Percentiles rank a stretch among this genome's conserved stretches.
Evolutionary conservation across 2,329 filamentous ascomycete genomes (phyloP).

Genomic region (Alternaria sp.): DNA sequence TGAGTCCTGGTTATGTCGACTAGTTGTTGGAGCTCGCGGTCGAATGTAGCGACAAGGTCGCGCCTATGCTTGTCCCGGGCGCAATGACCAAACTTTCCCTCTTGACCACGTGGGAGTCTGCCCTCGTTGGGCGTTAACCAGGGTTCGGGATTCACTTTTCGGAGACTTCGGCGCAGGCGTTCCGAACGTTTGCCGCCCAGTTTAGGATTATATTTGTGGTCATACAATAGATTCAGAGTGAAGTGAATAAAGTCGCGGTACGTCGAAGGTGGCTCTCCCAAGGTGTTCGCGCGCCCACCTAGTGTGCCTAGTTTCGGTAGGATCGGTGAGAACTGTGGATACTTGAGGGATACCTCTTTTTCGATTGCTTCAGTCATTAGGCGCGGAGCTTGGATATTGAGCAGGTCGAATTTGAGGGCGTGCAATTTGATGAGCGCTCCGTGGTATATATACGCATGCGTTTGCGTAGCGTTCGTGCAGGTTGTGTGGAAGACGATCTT

Average conservation of each 20-base stretch:
- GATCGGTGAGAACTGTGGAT: neutral
- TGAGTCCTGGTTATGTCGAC: neutral
- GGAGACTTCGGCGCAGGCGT: neutral
- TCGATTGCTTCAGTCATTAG: neutral
- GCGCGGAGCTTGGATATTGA: neutral
- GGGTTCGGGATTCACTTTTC: neutral
- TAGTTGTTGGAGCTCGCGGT: neutral
- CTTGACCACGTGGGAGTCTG: neutral
- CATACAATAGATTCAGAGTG: neutral
- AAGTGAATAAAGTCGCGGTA: neutral
- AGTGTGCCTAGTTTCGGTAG: rapidly evolving
- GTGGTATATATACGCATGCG: neutral
- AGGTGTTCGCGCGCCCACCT: neutral
- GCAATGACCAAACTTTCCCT: neutral
- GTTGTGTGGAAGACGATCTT: neutral
- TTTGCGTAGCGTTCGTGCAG: rapidly evolving
- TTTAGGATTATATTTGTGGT: neutral
- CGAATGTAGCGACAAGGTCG: neutral
- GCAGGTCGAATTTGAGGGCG: rapidly evolving
- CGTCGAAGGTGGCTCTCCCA: neutral
- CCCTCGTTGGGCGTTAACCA: neutral
- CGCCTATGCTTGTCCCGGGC: rapidly evolving
- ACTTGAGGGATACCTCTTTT: neutral
- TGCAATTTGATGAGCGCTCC: neutral
- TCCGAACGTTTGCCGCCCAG: neutral